phyloP scores from a whole-genome alignment of 2,329 filamentous ascomycete genomes.

The Alternaria panax region DNA sequence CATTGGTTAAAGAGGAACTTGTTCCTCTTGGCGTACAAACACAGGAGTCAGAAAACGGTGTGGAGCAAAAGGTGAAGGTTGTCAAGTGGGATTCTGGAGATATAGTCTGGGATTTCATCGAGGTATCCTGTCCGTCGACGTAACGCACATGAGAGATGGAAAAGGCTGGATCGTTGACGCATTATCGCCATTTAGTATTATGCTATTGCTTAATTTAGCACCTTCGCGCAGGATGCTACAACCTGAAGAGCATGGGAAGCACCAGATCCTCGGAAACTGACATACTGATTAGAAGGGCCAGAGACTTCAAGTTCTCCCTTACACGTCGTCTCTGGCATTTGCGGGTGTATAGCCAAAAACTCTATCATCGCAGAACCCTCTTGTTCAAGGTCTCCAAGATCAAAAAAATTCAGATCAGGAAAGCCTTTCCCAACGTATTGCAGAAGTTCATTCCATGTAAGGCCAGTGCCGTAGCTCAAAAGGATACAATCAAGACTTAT shows the following conservation, averaged over 20 bases:
- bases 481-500: not conserved
- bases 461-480: not conserved
- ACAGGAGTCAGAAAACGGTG: constrained; percentile 5
- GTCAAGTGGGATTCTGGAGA: constrained; percentile 5
- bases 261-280: not conserved
- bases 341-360: not conserved
- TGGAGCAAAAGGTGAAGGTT: constrained; percentile 6
- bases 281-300: not conserved
- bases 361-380: not conserved
- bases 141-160: not conserved
- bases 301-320: not conserved
- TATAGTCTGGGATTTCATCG: constrained; percentile 15
- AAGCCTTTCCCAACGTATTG: not conserved
- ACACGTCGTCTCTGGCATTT: not conserved
- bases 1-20: not conserved
- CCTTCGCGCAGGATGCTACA: not conserved
- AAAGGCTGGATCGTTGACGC: not conserved
- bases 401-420: not conserved
- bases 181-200: not conserved
- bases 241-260: not conserved
- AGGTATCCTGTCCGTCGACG: not conserved
- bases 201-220: not conserved
- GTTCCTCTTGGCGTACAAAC: constrained; percentile 6
- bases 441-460: not conserved
- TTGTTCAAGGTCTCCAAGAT: not conserved